These are phyloP conservation scores for Penicillium verrucosum DNA, from an alignment of 2,329 filamentous ascomycete species.

Conservation along the genomic window DNA sequence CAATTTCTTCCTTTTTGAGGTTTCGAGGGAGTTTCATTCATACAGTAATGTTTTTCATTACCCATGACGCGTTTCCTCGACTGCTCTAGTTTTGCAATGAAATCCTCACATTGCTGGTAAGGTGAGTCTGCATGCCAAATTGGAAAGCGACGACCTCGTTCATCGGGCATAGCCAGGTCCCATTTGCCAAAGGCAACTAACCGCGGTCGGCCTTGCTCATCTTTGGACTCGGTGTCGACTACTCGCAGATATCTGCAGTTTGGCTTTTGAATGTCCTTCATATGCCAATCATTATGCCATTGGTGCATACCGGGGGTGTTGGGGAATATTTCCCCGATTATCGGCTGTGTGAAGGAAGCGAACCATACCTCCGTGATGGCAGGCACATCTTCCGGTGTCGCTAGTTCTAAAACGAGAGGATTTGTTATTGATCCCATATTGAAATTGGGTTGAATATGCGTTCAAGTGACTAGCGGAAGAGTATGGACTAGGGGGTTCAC, in stretches of 20 bases:
- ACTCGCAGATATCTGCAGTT: constrained; percentile 26
- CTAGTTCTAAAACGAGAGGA: constrained; percentile 9
- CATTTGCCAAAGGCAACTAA: constrained; percentile 31
- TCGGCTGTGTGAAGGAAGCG: constrained; percentile 22
- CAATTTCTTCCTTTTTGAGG: background rate
- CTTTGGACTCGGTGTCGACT: constrained; percentile 16
- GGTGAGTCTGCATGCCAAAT: constrained; percentile 26
- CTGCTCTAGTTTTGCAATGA: constrained; percentile 20
- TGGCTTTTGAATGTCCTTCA: constrained; percentile 16
- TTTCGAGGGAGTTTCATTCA: background rate
- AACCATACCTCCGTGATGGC: constrained; percentile 26
- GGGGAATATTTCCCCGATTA: constrained; percentile 22
- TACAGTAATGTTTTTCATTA: constrained; percentile 28
- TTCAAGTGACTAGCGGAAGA: background rate
- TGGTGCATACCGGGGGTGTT: constrained; percentile 28
- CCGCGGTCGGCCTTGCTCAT: constrained; percentile 9
- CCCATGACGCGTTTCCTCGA: constrained; percentile 24
- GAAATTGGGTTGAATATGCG: background rate
- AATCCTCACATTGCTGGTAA: constrained; percentile 12
- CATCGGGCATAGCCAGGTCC: constrained; percentile 23
- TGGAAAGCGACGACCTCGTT: constrained; percentile 28
- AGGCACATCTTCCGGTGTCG: constrained; percentile 23
- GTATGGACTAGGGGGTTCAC: too few relatives aligned
- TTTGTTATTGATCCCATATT: background rate
- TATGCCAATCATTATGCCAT: constrained; percentile 24